Evolutionary conservation across 1,284 basidiomycete genomes (phyloP).

Genomic region (Phylloporus sp.): DNA sequence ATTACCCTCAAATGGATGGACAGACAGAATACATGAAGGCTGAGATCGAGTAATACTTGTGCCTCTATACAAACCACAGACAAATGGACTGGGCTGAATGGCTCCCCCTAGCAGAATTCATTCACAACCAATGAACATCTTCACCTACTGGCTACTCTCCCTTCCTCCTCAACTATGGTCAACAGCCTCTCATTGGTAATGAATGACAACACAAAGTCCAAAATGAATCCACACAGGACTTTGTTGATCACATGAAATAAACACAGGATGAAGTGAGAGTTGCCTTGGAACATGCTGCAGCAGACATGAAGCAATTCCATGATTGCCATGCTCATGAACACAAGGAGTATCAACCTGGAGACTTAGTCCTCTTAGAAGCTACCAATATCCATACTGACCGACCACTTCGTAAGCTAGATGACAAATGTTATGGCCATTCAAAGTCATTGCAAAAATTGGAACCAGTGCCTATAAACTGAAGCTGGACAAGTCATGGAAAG

Average conservation of each 20-base stretch:
- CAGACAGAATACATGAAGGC: constrained; percentile 46
- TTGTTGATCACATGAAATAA: neutral
- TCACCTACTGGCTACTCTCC: neutral
- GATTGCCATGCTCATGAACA: neutral
- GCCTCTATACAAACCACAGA: constrained; percentile 34
- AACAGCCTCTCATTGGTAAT: neutral
- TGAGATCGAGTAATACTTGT: constrained; percentile 38
- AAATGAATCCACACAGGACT: neutral
- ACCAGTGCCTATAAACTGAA: too few species aligned
- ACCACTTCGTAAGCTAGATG: neutral
- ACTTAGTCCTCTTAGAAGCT: neutral
- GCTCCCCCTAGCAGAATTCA: constrained; percentile 43
- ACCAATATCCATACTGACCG: neutral
- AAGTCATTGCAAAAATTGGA: too few species aligned
- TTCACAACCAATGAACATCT: constrained; percentile 15
- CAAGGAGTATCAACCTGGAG: neutral
- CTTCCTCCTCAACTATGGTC: neutral
- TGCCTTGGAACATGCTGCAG: neutral
- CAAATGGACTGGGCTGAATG: constrained; percentile 41
- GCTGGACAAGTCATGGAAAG: too few species aligned
- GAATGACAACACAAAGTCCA: neutral
- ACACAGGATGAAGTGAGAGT: neutral
- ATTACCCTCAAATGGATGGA: constrained; percentile 47
- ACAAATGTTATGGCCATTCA: too few species aligned
- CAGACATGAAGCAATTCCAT: neutral